A percentile compares a stretch with the other conserved stretches of the same genome.
These are phyloP conservation scores for Didymella exigua DNA, from an alignment of 2,329 filamentous ascomycete species.

Conservation along the genomic window DNA sequence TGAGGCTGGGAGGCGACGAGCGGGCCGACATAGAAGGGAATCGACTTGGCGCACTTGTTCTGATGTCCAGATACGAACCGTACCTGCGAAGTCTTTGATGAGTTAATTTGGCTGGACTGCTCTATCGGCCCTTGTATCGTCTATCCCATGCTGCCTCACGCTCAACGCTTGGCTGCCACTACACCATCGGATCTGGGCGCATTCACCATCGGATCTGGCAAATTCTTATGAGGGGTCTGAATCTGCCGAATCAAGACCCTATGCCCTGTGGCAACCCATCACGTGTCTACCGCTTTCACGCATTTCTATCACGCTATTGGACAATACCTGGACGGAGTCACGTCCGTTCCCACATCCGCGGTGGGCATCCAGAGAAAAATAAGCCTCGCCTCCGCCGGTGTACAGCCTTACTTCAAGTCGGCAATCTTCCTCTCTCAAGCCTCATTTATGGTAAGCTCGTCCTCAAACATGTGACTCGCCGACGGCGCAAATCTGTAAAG, in stretches of 20 bases:
- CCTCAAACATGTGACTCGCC: neutral
- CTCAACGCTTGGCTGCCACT: neutral
- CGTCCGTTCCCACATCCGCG: neutral
- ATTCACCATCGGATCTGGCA: too few relatives aligned
- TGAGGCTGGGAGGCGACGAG: neutral
- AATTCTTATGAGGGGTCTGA: neutral
- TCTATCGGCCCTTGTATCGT: too few relatives aligned
- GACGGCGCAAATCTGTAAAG: neutral
- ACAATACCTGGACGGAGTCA: neutral
- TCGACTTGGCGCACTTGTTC: too few relatives aligned
- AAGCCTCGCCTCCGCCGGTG: neutral
- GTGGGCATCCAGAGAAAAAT: neutral
- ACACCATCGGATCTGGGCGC: neutral
- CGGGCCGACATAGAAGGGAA: too few relatives aligned
- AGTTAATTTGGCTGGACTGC: too few relatives aligned
- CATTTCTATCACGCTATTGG: neutral
- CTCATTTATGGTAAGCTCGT: neutral
- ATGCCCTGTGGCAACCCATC: neutral
- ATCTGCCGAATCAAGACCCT: neutral
- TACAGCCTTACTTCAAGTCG: neutral
- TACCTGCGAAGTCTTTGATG: too few relatives aligned
- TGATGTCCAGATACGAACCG: too few relatives aligned
- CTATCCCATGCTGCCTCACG: neutral
- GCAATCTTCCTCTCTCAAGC: slow-evolving; percentile 3
- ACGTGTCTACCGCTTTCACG: neutral